phyloP scores from a whole-genome alignment of 2,329 filamentous ascomycete species.

The Fusarium clavum region DNA sequence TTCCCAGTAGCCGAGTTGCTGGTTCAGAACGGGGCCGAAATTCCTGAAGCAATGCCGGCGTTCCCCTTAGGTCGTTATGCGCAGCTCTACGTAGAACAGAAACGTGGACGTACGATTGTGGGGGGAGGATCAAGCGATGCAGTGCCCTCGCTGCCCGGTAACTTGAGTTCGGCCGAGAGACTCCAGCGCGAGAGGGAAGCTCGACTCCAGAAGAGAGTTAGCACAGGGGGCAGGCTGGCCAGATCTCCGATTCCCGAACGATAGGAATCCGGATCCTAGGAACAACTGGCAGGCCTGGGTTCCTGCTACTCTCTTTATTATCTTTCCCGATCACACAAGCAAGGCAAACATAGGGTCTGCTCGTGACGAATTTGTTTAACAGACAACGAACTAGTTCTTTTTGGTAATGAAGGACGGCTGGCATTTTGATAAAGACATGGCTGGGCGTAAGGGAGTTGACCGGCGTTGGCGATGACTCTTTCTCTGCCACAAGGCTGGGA shows the following conservation, averaged over 20 bases:
- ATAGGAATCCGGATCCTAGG: slow-evolving; percentile 61
- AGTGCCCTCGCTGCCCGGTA: slow-evolving; percentile 69
- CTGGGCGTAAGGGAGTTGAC: slow-evolving; percentile 43
- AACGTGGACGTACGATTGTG: slow-evolving; percentile 61
- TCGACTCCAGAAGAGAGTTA: slow-evolving; percentile 81
- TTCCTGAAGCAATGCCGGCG: slow-evolving; percentile 79
- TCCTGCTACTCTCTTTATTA: slow-evolving; percentile 54
- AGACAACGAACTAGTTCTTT: slow-evolving; percentile 27
- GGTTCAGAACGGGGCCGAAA: slow-evolving; percentile 91
- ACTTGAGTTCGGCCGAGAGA: slow-evolving; percentile 58
- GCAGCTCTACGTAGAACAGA: slow-evolving; percentile 86
- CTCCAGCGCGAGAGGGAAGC: slow-evolving; percentile 73
- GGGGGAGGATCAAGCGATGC: slow-evolving; percentile 64
- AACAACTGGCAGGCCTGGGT: slow-evolving; percentile 53
- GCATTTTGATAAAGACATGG: slow-evolving; percentile 40
- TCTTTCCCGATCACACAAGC: slow-evolving; percentile 43
- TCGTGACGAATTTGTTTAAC: slow-evolving; percentile 24
- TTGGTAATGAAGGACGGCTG: slow-evolving; percentile 38
- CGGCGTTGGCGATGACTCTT: slow-evolving; percentile 36
- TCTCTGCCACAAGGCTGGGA: slow-evolving; percentile 9
- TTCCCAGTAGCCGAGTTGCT: slow-evolving; percentile 93
- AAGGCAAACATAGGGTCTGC: slow-evolving; percentile 30
- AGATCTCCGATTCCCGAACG: slow-evolving; percentile 72
- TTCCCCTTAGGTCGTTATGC: slow-evolving; percentile 87
- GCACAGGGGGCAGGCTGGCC: slow-evolving; percentile 78